Conservation (phyloP, 345 rosid genomes). For the Nasturtium officinale region DNA sequence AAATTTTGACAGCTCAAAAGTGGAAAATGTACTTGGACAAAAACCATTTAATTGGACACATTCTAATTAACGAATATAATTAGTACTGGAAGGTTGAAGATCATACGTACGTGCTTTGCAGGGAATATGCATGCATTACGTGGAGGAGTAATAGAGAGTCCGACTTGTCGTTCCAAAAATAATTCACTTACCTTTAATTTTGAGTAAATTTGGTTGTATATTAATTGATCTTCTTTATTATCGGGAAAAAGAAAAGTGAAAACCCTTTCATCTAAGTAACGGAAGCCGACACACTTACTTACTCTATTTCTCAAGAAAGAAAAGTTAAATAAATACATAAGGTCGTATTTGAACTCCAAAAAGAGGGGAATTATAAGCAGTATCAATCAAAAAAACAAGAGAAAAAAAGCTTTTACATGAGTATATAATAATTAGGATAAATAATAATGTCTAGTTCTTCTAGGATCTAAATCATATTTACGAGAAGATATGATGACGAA, state of each 20-base stretch:
- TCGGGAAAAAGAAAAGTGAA: slow-evolving; percentile 15
- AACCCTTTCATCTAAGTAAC: slow-evolving; percentile 29
- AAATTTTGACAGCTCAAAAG: neutral
- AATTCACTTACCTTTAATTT: neutral
- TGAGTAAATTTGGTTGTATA: slow-evolving; percentile 2
- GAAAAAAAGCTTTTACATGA: neutral
- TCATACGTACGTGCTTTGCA: slow-evolving; percentile 15
- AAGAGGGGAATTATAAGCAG: neutral
- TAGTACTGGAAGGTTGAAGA: neutral
- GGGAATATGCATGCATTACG: slow-evolving; percentile 39
- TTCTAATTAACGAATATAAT: slow-evolving; percentile 18
- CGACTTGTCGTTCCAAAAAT: neutral
- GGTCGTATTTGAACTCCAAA: neutral
- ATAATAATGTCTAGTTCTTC: neutral
- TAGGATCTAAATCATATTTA: slow-evolving; percentile 2
- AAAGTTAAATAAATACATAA: neutral
- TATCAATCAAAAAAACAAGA: neutral
- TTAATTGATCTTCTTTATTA: neutral
- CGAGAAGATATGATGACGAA: neutral
- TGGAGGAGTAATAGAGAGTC: slow-evolving; percentile 6
- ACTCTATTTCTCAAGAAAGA: neutral
- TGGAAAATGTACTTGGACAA: slow-evolving; percentile 16
- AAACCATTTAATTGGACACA: neutral
- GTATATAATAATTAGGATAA: neutral
- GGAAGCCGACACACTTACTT: slow-evolving; percentile 19